These are phyloP conservation scores for Teratosphaeria zuluensis DNA, from an alignment of 2,329 filamentous ascomycete species.

Conservation along the genomic window DNA sequence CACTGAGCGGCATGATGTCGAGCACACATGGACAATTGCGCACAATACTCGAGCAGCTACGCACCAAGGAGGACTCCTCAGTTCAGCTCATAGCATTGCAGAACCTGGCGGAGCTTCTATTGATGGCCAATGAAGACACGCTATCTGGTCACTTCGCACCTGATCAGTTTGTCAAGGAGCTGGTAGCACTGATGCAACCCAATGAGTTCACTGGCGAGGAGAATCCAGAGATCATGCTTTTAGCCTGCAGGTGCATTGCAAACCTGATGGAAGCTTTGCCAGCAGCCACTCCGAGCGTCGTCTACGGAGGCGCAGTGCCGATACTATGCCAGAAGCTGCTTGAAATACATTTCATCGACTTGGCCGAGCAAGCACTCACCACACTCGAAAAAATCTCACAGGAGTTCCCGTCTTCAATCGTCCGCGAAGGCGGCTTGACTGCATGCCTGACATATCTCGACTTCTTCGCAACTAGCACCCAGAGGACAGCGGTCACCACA, in stretches of 20 bases:
- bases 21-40: conserved; percentile 71
- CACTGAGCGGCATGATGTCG: conserved; percentile 84
- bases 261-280: conserved; percentile 97
- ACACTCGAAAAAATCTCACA: conserved; percentile 96
- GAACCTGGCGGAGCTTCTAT: conserved; percentile 82
- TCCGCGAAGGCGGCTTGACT: conserved; percentile 86
- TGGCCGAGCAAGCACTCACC: conserved; percentile 93
- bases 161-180: conserved; percentile 89
- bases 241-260: conserved; percentile 89
- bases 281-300: conserved; percentile 85
- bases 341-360: conserved; percentile 93
- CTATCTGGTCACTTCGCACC: conserved; percentile 90
- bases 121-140: conserved; percentile 95
- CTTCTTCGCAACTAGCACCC: conserved; percentile 95
- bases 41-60: conserved; percentile 50
- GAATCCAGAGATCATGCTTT: conserved; percentile 93
- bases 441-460: conserved; percentile 95
- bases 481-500: conserved; percentile 91
- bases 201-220: conserved; percentile 72
- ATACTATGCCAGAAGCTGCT: conserved; percentile 89
- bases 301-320: conserved; percentile 93
- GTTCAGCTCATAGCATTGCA: conserved; percentile 85
- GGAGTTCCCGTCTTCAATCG: conserved; percentile 90
- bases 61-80: conserved; percentile 74
- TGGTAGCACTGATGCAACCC: conserved; percentile 84